These are phyloP conservation scores for Trichoderma reesei DNA, from an alignment of 495 filamentous ascomycete genomes.

Conservation along the genomic window DNA sequence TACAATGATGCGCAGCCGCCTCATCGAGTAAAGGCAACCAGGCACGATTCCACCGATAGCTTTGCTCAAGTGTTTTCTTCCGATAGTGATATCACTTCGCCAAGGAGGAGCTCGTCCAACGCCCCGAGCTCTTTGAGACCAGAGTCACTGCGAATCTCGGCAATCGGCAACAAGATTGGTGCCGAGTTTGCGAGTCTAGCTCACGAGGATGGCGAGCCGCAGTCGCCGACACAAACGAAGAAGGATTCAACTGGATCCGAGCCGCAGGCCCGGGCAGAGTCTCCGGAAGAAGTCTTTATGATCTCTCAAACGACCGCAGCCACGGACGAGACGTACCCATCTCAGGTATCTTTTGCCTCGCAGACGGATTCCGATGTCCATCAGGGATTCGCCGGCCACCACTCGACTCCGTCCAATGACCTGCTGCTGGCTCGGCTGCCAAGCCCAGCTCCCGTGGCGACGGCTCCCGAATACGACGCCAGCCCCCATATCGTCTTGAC, in stretches of 20 bases:
- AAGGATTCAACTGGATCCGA: neutral
- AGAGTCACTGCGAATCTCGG: neutral
- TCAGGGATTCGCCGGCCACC: neutral
- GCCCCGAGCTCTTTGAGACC: neutral
- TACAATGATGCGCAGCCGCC: constrained; percentile 12
- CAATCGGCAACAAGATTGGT: constrained; percentile 18
- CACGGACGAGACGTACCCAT: constrained; percentile 31
- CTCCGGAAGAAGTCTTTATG: constrained; percentile 34
- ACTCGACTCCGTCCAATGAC: constrained; percentile 6
- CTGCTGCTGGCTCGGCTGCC: constrained; percentile 2
- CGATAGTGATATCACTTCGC: constrained; percentile 36
- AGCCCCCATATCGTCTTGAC: constrained; percentile 35
- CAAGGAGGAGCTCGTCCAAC: neutral
- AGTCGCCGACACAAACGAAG: constrained; percentile 19
- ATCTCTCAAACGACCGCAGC: constrained; percentile 36
- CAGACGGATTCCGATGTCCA: constrained; percentile 17
- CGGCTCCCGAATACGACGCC: constrained; percentile 21
- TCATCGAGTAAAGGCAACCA: constrained; percentile 20
- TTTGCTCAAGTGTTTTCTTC: constrained; percentile 70
- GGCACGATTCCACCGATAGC: constrained; percentile 71
- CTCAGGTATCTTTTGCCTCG: constrained; percentile 21
- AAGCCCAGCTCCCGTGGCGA: constrained; percentile 7
- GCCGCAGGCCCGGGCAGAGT: neutral
- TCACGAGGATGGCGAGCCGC: constrained; percentile 22
- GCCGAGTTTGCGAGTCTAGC: constrained; percentile 29